Conservation (phyloP, 2,329 filamentous ascomycete genomes). For the Arthrobotrys iridis region DNA sequence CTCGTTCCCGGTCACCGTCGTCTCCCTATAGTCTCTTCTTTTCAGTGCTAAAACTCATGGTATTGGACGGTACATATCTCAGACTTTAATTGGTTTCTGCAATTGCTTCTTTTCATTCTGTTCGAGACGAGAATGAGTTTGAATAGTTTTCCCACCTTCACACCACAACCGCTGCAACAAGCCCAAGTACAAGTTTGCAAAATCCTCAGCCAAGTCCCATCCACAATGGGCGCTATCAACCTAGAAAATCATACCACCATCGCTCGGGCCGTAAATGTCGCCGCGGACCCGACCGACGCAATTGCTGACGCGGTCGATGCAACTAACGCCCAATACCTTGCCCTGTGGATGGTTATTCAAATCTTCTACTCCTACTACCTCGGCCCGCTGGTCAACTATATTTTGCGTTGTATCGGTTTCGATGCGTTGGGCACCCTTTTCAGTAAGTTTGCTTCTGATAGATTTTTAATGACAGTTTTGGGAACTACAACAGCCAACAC, state of each 20-base stretch:
- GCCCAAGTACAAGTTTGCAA: constrained; percentile 11
- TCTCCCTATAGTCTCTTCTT: constrained; percentile 1
- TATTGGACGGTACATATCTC: background rate
- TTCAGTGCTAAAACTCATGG: background rate
- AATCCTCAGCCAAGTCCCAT: constrained; percentile 8
- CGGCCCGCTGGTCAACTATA: constrained; percentile 8
- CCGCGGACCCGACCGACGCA: background rate
- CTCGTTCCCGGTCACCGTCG: constrained; percentile 2
- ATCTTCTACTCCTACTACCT: constrained; percentile 32
- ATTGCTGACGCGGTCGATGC: constrained; percentile 11
- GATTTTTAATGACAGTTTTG: background rate
- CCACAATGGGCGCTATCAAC: constrained; percentile 5
- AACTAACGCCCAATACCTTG: background rate
- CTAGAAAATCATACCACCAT: constrained; percentile 10
- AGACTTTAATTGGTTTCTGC: too few species aligned
- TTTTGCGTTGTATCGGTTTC: constrained; percentile 19
- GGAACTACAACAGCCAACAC: constrained; percentile 4
- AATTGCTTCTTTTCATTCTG: background rate
- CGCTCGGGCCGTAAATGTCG: background rate
- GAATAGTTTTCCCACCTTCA: constrained; percentile 6
- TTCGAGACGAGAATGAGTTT: background rate
- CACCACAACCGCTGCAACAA: background rate
- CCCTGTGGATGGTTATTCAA: constrained; percentile 7
- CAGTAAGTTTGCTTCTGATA: constrained; percentile 37
- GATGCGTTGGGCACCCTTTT: constrained; percentile 25